Evolutionary conservation across 1,284 basidiomycete genomes (phyloP), one percentile per base, ranked within the genome.

Genomic region (Limonomyces culmigenus): DNA sequence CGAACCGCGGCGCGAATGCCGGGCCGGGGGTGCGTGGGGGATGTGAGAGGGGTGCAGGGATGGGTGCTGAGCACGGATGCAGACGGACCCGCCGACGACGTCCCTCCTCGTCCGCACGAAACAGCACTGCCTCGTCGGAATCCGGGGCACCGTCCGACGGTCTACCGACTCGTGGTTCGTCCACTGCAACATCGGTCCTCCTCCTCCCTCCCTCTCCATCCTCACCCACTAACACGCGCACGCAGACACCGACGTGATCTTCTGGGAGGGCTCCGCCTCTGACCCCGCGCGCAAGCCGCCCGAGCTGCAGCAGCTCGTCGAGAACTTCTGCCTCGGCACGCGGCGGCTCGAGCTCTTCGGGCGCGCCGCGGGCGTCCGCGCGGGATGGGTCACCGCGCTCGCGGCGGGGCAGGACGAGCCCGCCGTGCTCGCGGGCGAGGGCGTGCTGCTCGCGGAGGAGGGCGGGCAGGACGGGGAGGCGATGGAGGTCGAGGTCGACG

Each of bases 91-190:
- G 1, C 83, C 83, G 2, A 85, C 83, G 5, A 83, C 77, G 1
- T 84, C 81, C 3, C 56, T 95, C 19, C 65, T 95, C 34, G 86
- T 81, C 5, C 69, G 85, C 25, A 91, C 89, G 35, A 91, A 93
- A 51, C 86, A 96, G 49, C 93, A 98, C 51, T 97, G 92, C 56
- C 61, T 97, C 32, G 96, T 98, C 72, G 95, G 95, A n/a, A 98
- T 99, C 45, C 74, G 87, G 23, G 93, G 93, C 2, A 98, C 93
- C 1, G 93, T 99, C 2, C 74, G 92, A 13, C 68, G 93, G 18
- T 91, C 86, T 15, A 89, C 83, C 1, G 93, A 99, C 53, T 78
- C 74, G 39, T 83, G 86, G 74, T 93, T 97, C 53, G 92, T 96
- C 0, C 92, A 98, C 55, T 97, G 93, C 55, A 99, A 99, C 54